Evolutionary conservation across 2,329 filamentous ascomycete genomes (phyloP), one percentile per base, ranked within the genome.

Genomic region (Teratosphaeria nubilosa): DNA sequence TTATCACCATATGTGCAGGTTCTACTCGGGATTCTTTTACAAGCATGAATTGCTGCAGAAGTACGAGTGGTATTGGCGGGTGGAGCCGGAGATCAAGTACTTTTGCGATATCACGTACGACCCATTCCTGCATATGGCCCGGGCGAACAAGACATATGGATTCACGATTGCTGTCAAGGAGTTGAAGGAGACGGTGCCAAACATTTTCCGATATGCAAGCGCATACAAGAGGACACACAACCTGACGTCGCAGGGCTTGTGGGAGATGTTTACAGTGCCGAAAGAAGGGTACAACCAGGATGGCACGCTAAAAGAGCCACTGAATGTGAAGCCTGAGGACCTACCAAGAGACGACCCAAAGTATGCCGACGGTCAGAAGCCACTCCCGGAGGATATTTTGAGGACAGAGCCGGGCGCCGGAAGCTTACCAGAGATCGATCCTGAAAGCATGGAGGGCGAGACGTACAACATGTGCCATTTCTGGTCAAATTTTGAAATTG

Each of bases 401-500:
- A 85, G 86, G 65, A 85, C 83, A 54, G 88, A 95, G 61, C 85
- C 89, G 25, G 85, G 83, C 41, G 81, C 81, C 57, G 85, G 86
- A 62, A 82, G 82, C 34, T 76, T 90, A n/a, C 85, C 87, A 31
- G 85, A 94, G 50, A 88, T 96, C 58, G 90, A 97, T 69, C 86
- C 87, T 0, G 91, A 97, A 70, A 83, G 86, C 50, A 99, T 99
- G 94, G 92, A 97, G 72, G 90, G 91, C 63, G 94, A 99, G 74
- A 89, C 86, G 68, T 99, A 99, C 80, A 99, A 99, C 77, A 99
- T 99, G 94, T 99, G 94, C 73, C 94, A 99, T 78, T 99, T 96
- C 79, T 99, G 94, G 94, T 96, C 91, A 74, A 99, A 99, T 74
- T 99, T 99, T 66, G 94, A 99, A 75, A 99, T 99, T 76, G 94